These are phyloP conservation scores for Pseudoscleropodium purum DNA, from an alignment of 225 moss, liverwort and hornwort species.

Conservation along the genomic window DNA sequence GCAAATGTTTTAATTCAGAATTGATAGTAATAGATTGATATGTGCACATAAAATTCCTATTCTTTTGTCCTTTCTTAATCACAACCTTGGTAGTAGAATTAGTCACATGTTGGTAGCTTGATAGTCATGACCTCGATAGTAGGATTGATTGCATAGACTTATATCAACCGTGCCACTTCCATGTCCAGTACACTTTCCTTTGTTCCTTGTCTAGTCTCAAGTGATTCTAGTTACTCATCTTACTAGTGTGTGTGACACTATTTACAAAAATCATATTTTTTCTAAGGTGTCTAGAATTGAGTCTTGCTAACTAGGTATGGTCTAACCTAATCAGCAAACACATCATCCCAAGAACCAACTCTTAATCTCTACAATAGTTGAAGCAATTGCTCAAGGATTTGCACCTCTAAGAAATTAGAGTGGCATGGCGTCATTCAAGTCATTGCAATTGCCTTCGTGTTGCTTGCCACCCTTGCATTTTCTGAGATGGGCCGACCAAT, in stretches of 20 bases:
- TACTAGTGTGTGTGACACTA: background rate
- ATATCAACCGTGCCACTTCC: background rate
- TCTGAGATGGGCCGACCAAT: background rate
- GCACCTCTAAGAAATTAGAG: background rate
- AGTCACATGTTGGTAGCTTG: rapidly evolving
- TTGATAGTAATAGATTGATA: too few species aligned
- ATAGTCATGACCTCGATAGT: background rate
- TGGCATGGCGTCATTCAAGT: background rate
- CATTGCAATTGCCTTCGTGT: background rate
- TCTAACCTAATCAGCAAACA: background rate
- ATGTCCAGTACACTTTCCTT: background rate
- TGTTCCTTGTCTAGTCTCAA: background rate
- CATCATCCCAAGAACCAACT: background rate
- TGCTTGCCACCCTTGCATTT: background rate
- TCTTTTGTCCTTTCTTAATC: background rate
- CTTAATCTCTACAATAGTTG: background rate
- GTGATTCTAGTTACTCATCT: background rate
- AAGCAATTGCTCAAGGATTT: background rate
- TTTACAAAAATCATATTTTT: background rate
- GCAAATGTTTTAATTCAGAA: rapidly evolving
- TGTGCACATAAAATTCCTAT: rapidly evolving
- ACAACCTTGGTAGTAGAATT: background rate
- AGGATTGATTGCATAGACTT: background rate
- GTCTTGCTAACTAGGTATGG: background rate
- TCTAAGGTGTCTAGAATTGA: background rate